Evolutionary conservation across 371 early-diverging fungal species (phyloP).

Genomic region (Amoeboaphelidium protococcarum): DNA sequence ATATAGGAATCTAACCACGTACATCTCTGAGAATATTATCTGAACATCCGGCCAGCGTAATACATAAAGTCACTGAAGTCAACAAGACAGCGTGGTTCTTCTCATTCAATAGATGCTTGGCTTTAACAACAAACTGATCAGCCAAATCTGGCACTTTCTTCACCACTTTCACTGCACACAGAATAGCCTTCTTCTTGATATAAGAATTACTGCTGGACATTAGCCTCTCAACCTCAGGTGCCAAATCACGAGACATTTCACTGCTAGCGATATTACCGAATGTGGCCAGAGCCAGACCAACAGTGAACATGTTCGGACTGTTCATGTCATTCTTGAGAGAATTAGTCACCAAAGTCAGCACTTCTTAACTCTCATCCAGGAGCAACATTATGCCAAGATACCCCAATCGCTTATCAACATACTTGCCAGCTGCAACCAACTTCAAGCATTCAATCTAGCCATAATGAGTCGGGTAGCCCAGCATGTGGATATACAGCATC

Average conservation of each 20-base stretch:
- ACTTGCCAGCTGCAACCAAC: constrained; percentile 17
- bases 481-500: constrained; percentile 86
- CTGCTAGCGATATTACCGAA: constrained; percentile 78
- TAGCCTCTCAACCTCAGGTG: constrained; percentile 72
- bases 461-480: constrained; percentile 91
- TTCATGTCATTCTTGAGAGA: constrained; percentile 89
- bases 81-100: constrained; percentile 84
- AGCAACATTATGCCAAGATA: constrained; percentile 88
- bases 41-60: not conserved
- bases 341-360: constrained; percentile 82
- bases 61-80: constrained; percentile 38
- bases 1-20: constrained; percentile 38
- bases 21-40: not conserved
- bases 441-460: constrained; percentile 96
- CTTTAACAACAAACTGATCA: constrained; percentile 47
- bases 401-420: constrained; percentile 75
- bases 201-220: constrained; percentile 70
- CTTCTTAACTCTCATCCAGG: constrained; percentile 87
- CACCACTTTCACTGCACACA: constrained; percentile 70
- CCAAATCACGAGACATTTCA: constrained; percentile 83
- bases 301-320: constrained; percentile 73
- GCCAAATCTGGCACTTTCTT: constrained; percentile 72
- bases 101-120: constrained; percentile 51
- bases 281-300: constrained; percentile 82
- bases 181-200: constrained; percentile 85